A percentile compares a stretch with the other conserved stretches of the same genome.
These are phyloP conservation scores for Verticillium dahliae DNA, from an alignment of 2,329 filamentous ascomycete genomes.

Conservation along the genomic window DNA sequence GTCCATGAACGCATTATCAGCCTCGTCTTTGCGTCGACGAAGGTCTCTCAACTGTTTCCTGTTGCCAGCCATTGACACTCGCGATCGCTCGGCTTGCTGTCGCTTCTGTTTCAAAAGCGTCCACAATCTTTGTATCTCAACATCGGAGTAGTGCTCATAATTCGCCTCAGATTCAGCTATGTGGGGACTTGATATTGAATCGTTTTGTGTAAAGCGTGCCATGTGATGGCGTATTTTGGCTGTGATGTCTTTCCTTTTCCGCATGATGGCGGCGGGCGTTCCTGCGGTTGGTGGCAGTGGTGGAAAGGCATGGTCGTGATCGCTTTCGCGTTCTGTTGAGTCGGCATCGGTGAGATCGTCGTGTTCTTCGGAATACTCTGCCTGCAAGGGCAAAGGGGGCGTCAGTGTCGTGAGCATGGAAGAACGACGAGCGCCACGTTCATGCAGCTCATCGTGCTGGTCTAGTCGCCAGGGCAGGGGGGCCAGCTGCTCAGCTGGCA, in stretches of 20 bases:
- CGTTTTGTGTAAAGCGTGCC: conserved; percentile 21
- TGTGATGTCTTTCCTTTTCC: conserved; percentile 10
- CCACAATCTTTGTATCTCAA: conserved; percentile 27
- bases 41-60: conserved; percentile 23
- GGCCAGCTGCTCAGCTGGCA: too few species aligned
- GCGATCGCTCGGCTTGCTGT: conserved; percentile 19
- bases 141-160: conserved; percentile 10
- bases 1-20: conserved; percentile 34
- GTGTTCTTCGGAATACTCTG: background rate
- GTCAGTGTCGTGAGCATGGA: background rate
- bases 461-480: background rate
- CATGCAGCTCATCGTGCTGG: background rate
- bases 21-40: conserved; percentile 24
- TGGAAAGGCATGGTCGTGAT: conserved; percentile 1
- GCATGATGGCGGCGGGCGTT: background rate
- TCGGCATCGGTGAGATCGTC: background rate
- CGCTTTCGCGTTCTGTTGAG: background rate
- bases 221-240: conserved; percentile 27
- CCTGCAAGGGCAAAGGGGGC: background rate
- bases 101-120: conserved; percentile 26
- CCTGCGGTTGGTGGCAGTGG: conserved; percentile 9
- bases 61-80: conserved; percentile 22
- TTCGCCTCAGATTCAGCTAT: too few species aligned
- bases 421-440: background rate
- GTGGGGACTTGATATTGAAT: conserved; percentile 6